Evolutionary conservation across 192 early-diverging fungal species (phyloP), one percentile per base, ranked within the genome.

Genomic region (Linnemannia schmuckeri): DNA sequence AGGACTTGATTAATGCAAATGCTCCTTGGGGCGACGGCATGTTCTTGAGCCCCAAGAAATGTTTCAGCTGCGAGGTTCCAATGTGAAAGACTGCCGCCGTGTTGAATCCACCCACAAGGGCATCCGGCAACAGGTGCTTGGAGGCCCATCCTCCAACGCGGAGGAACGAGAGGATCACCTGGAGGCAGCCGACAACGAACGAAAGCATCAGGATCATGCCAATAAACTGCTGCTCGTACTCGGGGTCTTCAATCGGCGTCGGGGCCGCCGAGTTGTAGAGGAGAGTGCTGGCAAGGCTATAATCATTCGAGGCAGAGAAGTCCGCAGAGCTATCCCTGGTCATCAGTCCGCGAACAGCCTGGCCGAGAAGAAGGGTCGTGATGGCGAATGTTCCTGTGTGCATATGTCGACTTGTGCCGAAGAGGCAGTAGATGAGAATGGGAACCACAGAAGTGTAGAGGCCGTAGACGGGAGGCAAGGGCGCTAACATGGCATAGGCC

Each of bases 401-500:
- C 88, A 89, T 85, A 41, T 89, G 84, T 49, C 84, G 79, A 72
- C 82, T 84, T 3, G 88, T 89, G 2, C 88, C 88, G 41, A 89
- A 89, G 70, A 89, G 52, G 61, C 80, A 82, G 70, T 89, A 89
- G 8, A 89, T 78, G 30, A 89, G 70, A 33, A 85, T 86, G 20
- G 88, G 85, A 9, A 80, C 81, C 10, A 89, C 80, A 0, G 88
- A 87, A 17, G 89, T 88, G 35, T 90, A 90, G 35, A 90, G 80
- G n/a, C 89, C 89, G 66, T 89, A 89, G 17, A 88, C 89, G 35
- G 89, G 88, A 22, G 89, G 89, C 57, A 90, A 70, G 6, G 81
- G 79, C 27, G 89, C 89, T n/a, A 90, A 74, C 83, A 83, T 88
- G 12, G 89, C 89, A 81, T 90, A 90, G 27, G 89, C 89, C 89